These are phyloP conservation scores for Camellia oleifera DNA, from an alignment of 179 eudicot genomes.

Conservation along the genomic window DNA sequence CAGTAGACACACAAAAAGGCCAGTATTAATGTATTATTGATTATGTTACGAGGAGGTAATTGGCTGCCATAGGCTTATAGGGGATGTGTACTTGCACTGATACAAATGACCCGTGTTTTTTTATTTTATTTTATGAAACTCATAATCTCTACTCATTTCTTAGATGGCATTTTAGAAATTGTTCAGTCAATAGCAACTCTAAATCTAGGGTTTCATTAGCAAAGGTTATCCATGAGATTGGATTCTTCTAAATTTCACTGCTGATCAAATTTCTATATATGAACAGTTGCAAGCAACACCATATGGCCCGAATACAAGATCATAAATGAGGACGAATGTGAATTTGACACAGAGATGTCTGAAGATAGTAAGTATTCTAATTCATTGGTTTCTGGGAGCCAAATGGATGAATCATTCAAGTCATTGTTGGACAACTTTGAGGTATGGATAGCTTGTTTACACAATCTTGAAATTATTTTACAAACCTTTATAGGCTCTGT, in stretches of 20 bases:
- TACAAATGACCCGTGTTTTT: neutral
- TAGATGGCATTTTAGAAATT: neutral
- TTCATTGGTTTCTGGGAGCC: constrained; percentile 40
- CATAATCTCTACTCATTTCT: neutral
- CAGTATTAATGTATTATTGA: neutral
- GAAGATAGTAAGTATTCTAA: constrained; percentile 33
- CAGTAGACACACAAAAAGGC: constrained; percentile 34
- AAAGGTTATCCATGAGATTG: neutral
- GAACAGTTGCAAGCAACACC: constrained; percentile 63
- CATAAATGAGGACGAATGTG: constrained; percentile 53
- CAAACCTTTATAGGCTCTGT: neutral
- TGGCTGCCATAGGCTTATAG: neutral
- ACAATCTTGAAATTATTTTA: too few relatives aligned
- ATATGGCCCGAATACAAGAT: constrained; percentile 78
- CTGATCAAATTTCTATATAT: constrained; percentile 10
- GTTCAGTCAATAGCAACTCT: neutral
- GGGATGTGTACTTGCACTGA: neutral
- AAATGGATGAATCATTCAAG: constrained; percentile 39
- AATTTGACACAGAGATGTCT: constrained; percentile 32
- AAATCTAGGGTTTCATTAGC: neutral
- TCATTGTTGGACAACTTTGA: constrained; percentile 48
- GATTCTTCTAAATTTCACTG: neutral
- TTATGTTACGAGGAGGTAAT: neutral
- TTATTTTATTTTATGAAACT: too few relatives aligned
- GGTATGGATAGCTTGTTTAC: constrained; percentile 27